These are phyloP conservation scores for Aureobasidium sp. DNA, from an alignment of 2,329 filamentous ascomycete species.

Conservation along the genomic window DNA sequence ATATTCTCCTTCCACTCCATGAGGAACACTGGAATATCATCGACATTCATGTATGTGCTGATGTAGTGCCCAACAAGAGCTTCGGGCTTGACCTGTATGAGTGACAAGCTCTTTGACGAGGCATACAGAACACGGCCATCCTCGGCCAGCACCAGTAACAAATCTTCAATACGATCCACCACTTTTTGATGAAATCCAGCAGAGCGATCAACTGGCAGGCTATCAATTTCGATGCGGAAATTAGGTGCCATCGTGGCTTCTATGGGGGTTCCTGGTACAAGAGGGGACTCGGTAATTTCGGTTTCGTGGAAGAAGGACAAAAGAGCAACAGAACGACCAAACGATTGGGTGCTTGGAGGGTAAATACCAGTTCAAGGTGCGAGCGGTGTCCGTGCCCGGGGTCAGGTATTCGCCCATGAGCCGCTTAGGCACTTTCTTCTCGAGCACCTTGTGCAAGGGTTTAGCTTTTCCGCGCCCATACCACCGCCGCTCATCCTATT, in stretches of 20 bases:
- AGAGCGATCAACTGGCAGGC: not conserved
- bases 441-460: not conserved
- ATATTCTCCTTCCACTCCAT: not conserved
- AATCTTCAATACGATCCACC: not conserved
- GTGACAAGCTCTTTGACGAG: not conserved
- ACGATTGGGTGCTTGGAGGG: not conserved
- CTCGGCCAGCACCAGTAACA: not conserved
- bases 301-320: not conserved
- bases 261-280: not conserved
- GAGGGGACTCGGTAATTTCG: not conserved
- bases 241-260: not conserved
- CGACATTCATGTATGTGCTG: conserved; percentile 1
- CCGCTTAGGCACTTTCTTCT: not conserved
- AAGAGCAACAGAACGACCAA: not conserved
- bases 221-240: not conserved
- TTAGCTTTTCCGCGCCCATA: not conserved
- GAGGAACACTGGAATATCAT: not conserved
- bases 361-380: not conserved
- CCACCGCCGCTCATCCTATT: not conserved
- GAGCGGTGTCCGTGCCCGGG: not conserved
- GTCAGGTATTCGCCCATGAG: not conserved
- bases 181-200: not conserved
- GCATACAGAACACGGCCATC: not conserved
- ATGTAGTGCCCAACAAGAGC: not conserved
- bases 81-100: not conserved